Base-by-base conservation (phyloP, 495 filamentous ascomycete species). In the Penicillium maclennaniae region DNA sequence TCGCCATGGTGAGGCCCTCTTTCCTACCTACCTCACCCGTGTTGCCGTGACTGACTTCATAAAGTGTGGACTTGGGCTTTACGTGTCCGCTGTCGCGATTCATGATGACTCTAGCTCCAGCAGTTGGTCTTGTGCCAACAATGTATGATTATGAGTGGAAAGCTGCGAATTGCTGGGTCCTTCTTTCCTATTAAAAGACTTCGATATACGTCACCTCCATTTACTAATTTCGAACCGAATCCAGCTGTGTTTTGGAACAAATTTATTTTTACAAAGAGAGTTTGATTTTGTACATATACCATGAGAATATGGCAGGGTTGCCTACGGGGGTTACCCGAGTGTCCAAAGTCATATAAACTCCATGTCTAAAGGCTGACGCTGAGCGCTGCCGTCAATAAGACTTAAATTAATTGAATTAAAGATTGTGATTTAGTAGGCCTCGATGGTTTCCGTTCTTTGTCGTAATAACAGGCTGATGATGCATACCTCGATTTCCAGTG, bases 11-110 rank as follows among this genome's bases (percentile, higher is more conserved):
- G 50, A 64, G 70, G 62, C 31, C 10, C 31, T 34, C 21, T 51
- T 8, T 15, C 27, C 27, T 45, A 10, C 12, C 21, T 45, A 12
- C 14, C 27, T 20, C 15, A 3, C 3, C 6, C 16, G 0, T 26
- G 7, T 37, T 40, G 16, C 26, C 23, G 28, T 25, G 6, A 36
- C 46, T 65, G 41, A 65, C 39, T 19, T 36, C 19, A 1, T 39
- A 2, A 17, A 73, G 73, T 74, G 70, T 19, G 73, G 68, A 8
- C 39, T 76, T 25, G 73, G 73, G 34, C 63, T 76, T 0, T 76
- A 65, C 34, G 63, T 70, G 0, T 76, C 73, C 0, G 71, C 69
- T 6, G 67, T 48, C 16, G 61, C 71, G 0, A 74, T 76, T 19
- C 58, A 71, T 52, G 47, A 62, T 0, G 60, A 72, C 51, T 61